Percentiles rank a stretch among this genome's conserved stretches.
Evolutionary conservation across 2,329 filamentous ascomycete genomes (phyloP).

Genomic region (Phaeosphaeriaceae sp.): DNA sequence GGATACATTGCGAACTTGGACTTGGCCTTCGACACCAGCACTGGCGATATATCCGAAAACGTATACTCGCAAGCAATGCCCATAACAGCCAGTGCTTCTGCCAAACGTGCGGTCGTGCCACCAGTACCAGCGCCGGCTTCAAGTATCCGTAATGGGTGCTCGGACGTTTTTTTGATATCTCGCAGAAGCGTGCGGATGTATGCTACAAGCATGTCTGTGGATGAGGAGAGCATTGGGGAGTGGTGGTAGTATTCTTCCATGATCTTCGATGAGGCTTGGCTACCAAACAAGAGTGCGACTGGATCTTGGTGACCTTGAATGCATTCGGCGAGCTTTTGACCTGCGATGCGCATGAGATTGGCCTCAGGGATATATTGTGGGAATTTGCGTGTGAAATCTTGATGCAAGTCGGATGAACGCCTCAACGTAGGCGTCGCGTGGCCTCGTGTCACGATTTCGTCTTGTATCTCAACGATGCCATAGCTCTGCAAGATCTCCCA

Average conservation of each 20-base stretch:
- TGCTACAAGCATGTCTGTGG: constrained; percentile 19
- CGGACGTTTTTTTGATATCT: background rate
- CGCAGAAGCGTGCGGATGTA: constrained; percentile 10
- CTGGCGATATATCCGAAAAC: constrained; percentile 50
- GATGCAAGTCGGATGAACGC: background rate
- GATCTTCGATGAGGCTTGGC: constrained; percentile 9
- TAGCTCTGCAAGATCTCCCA: constrained; percentile 15
- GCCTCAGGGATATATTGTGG: constrained; percentile 18
- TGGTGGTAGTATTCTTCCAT: constrained; percentile 22
- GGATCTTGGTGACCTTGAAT: constrained; percentile 17
- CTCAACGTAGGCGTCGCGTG: background rate
- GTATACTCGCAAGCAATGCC: constrained; percentile 42
- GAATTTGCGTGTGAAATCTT: background rate
- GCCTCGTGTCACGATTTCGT: constrained; percentile 4
- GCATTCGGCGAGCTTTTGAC: constrained; percentile 18
- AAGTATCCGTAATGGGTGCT: background rate
- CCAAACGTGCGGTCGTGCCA: background rate
- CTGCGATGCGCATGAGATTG: constrained; percentile 15
- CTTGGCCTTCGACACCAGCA: constrained; percentile 44
- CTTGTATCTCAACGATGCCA: constrained; percentile 8
- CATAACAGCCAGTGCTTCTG: constrained; percentile 8
- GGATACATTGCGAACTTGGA: constrained; percentile 34
- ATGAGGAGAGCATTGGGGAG: constrained; percentile 24
- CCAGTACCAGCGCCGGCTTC: background rate
- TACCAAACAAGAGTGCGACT: constrained; percentile 21